Evolutionary conservation across 2,329 filamentous ascomycete genomes (phyloP).

Genomic region (Penicillium hordei): DNA sequence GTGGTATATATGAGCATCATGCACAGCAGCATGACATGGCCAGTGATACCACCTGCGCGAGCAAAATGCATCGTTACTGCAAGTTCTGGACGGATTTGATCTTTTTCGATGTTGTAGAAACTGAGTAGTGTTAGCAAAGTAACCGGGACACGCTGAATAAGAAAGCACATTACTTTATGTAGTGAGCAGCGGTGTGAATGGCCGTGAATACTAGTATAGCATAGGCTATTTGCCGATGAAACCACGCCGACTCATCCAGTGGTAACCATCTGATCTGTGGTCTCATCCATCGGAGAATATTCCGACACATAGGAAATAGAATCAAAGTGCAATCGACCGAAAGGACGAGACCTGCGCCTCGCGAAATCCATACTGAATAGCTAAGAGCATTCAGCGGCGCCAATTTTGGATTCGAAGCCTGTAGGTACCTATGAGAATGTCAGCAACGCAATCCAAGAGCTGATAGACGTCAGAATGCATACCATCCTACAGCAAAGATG

Average conservation of each 20-base stretch:
- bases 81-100: slow-evolving; percentile 74
- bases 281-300: slow-evolving; percentile 76
- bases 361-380: slow-evolving; percentile 93
- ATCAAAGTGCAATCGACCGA: slow-evolving; percentile 84
- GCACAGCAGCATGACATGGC: slow-evolving; percentile 97
- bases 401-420: slow-evolving; percentile 66
- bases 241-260: slow-evolving; percentile 95
- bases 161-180: slow-evolving; percentile 76
- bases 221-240: slow-evolving; percentile 93
- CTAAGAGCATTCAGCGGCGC: slow-evolving; percentile 75
- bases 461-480: slow-evolving; percentile 36
- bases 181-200: slow-evolving; percentile 76
- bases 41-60: slow-evolving; percentile 86
- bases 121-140: slow-evolving; percentile 46
- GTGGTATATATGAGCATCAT: slow-evolving; percentile 99
- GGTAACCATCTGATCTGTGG: slow-evolving; percentile 87
- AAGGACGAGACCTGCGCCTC: slow-evolving; percentile 85
- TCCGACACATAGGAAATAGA: slow-evolving; percentile 90
- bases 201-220: slow-evolving; percentile 78
- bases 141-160: background rate
- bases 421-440: slow-evolving; percentile 67
- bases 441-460: slow-evolving; percentile 13
- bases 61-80: slow-evolving; percentile 91
- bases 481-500: slow-evolving; percentile 86
- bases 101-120: slow-evolving; percentile 92